A percentile compares a stretch with the other conserved stretches of the same genome.
phyloP scores from a whole-genome alignment of 1,284 basidiomycete genomes.

The Athelia psychrophila region DNA sequence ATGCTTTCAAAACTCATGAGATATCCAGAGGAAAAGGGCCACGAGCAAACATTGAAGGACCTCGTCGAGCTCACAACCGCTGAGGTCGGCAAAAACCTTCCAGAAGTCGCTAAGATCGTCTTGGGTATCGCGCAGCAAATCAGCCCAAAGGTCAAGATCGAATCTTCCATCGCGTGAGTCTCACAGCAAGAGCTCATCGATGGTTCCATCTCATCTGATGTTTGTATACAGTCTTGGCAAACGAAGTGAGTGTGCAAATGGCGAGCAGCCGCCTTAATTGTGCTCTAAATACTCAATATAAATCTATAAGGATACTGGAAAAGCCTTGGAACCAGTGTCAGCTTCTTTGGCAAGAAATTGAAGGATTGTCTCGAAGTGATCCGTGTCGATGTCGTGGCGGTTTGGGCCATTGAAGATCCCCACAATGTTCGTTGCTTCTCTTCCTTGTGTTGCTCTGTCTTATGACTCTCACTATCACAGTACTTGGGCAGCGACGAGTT shows the following conservation, averaged over 20 bases:
- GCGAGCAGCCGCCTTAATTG: neutral
- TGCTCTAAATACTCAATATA: neutral
- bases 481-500: conserved; percentile 16
- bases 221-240: conserved; percentile 9
- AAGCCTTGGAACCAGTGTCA: conserved; percentile 14
- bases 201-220: neutral
- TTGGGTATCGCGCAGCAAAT: conserved; percentile 21
- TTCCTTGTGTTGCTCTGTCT: neutral
- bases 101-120: conserved; percentile 13
- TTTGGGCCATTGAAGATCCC: conserved; percentile 25
- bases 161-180: conserved; percentile 21
- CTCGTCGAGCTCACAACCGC: neutral
- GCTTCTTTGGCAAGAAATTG: conserved; percentile 14
- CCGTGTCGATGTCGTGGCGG: conserved; percentile 17
- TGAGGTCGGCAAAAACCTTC: neutral
- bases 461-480: conserved; percentile 5
- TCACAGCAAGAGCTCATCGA: neutral
- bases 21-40: neutral
- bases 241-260: conserved; percentile 14
- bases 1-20: neutral
- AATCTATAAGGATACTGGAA: conserved; percentile 19
- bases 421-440: conserved; percentile 9
- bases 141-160: conserved; percentile 18
- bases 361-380: conserved; percentile 14
- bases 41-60: neutral